Evolutionary conservation across 2,329 filamentous ascomycete genomes (phyloP).

Genomic region (Zelopaecilomyces penicillatus): DNA sequence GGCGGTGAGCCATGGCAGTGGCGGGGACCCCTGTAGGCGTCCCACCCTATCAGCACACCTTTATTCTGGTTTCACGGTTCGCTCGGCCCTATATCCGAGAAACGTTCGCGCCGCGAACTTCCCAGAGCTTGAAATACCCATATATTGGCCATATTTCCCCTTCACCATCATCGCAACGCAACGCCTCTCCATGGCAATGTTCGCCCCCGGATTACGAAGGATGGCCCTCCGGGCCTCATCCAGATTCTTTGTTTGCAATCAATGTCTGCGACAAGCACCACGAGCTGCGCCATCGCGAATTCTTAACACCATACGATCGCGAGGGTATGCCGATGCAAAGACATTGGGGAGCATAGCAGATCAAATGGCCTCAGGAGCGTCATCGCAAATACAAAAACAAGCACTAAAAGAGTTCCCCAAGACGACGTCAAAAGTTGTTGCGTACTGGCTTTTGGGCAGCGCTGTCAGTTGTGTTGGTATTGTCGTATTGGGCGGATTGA

Average conservation of each 20-base stretch:
- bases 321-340: slow-evolving; percentile 28
- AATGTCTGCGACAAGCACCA: slow-evolving; percentile 34
- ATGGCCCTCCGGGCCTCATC: slow-evolving; percentile 29
- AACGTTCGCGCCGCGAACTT: neutral
- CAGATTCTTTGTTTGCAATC: slow-evolving; percentile 38
- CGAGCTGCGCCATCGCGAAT: slow-evolving; percentile 28
- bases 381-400: slow-evolving; percentile 11
- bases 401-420: slow-evolving; percentile 43
- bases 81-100: neutral
- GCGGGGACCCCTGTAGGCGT: slow-evolving; percentile 17
- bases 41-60: slow-evolving; percentile 22
- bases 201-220: slow-evolving; percentile 35
- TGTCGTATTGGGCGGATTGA: slow-evolving; percentile 89
- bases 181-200: slow-evolving; percentile 29
- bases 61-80: slow-evolving; percentile 9
- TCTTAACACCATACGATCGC: slow-evolving; percentile 31
- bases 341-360: slow-evolving; percentile 19
- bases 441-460: slow-evolving; percentile 87
- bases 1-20: slow-evolving; percentile 21
- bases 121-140: slow-evolving; percentile 2
- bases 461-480: slow-evolving; percentile 94
- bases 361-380: slow-evolving; percentile 14
- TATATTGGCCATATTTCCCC: neutral
- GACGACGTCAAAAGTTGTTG: slow-evolving; percentile 66
- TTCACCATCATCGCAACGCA: slow-evolving; percentile 2